Evolutionary conservation across 768 basidiomycete species (phyloP), one percentile per base, ranked within the genome.

Genomic region (Boletellus ananiceps): DNA sequence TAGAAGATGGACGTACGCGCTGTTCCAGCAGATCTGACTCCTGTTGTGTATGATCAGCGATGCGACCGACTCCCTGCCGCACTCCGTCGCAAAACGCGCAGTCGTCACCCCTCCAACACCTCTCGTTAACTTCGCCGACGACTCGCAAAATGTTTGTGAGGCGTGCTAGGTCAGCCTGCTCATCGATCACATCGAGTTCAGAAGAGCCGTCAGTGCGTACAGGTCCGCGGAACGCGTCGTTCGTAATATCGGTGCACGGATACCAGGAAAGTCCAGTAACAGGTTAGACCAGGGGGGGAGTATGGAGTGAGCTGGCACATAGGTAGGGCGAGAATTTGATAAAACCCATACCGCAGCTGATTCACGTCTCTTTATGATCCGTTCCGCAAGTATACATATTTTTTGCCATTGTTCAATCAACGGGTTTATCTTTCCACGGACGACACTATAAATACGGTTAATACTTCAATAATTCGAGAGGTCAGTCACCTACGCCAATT

Each of bases 351-450:
- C 90, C 77, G 88, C 86, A 74, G 88, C 86, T 71, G 91, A 87
- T 77, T 94, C 88, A 62, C 90, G 82, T 70, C 94, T 82, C 69
- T 86, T 91, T 47, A 95, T 80, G 55, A 91, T 80, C 52, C 93
- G 86, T 70, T 98, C 95, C 16, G 85, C 79, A 47, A 93, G 77
- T 48, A 89, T 71, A 65, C 89, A 90, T 62, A 97, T 84, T 60
- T 86, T 84, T 59, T 93, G 89, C 90, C 93, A 96, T 52, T 89
- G 84, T 51, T 92, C 92, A 50, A 97, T 87, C 35, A 95, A 72
- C 2, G 81, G 74, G 38, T 71, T 76, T n/a, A 95, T 70, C 66
- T 82, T 88, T 40, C 78, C 76, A 44, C 90, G 83, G n/a, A 93
- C 79, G 36, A 80, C 71, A 31, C 91, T 93, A 63, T 31, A 31